Evolutionary conservation across 2,329 filamentous ascomycete genomes (phyloP).

Genomic region (Penicillium sp.): DNA sequence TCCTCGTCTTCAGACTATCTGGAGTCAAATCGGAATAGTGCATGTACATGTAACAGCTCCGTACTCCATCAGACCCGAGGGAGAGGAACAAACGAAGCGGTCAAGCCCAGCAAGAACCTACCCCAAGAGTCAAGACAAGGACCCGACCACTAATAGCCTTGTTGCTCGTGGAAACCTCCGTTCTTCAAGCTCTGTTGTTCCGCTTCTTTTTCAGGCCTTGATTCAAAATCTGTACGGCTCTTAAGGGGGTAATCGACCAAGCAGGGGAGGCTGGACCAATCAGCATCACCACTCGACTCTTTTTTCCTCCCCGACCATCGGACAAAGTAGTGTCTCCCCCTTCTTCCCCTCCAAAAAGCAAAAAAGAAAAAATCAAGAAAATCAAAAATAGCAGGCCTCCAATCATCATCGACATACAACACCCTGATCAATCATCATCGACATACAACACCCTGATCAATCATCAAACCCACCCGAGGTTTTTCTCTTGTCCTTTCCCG

Average conservation of each 20-base stretch:
- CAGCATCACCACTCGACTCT: not conserved
- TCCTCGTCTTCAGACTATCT: not conserved
- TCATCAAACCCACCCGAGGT: conserved; percentile 8
- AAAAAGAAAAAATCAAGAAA: not conserved
- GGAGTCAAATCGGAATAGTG: not conserved
- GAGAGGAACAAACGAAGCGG: conserved; percentile 18
- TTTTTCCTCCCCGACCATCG: not conserved
- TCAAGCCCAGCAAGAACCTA: conserved; percentile 19
- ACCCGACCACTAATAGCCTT: not conserved
- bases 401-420: conserved; percentile 1
- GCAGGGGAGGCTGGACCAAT: conserved; percentile 8
- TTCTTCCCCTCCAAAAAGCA: not conserved
- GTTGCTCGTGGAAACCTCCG: not conserved
- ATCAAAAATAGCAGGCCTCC: not conserved
- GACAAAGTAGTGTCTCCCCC: not conserved
- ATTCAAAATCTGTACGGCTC: not conserved
- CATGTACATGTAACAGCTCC: not conserved
- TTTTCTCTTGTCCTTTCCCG: conserved; percentile 7
- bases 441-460: not conserved
- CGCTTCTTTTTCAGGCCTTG: no score
- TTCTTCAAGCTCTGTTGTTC: no score
- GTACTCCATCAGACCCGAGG: conserved; percentile 5
- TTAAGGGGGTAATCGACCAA: not conserved
- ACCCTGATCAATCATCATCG: not conserved
- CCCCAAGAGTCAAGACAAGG: not conserved